Evolutionary conservation across 352 stramenopile species (phyloP).

Genomic region (Blastocystis hominis): DNA sequence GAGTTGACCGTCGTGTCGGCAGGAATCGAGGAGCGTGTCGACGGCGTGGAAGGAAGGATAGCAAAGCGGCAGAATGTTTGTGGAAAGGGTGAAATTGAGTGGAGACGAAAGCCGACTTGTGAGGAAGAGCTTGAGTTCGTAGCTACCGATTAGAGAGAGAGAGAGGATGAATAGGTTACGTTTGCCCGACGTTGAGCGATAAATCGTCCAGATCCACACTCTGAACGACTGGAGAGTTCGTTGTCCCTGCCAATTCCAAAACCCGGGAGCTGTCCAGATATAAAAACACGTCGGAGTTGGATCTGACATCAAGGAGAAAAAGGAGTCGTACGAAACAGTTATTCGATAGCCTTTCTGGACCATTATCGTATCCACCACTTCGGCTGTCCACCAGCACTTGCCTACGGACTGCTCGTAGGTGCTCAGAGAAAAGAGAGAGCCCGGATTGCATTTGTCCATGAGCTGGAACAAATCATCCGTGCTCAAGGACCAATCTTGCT

Average conservation of each 20-base stretch:
- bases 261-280: background rate
- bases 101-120: constrained; percentile 1
- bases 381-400: constrained; percentile 44
- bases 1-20: constrained; percentile 18
- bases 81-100: background rate
- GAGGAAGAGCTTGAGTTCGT: constrained; percentile 15
- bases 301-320: background rate
- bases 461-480: background rate
- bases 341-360: background rate
- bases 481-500: background rate
- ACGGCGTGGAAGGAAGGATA: background rate
- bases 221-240: background rate
- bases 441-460: background rate
- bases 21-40: background rate
- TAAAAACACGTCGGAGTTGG: background rate
- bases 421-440: background rate
- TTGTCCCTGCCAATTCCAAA: background rate
- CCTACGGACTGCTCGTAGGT: background rate
- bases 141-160: background rate
- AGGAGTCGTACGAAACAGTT: background rate
- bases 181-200: background rate
- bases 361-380: background rate
- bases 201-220: background rate
- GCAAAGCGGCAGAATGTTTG: background rate
- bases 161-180: background rate